Base-by-base conservation (phyloP, 1,139 yeast species). In the Scheffersomyces stambukii region DNA sequence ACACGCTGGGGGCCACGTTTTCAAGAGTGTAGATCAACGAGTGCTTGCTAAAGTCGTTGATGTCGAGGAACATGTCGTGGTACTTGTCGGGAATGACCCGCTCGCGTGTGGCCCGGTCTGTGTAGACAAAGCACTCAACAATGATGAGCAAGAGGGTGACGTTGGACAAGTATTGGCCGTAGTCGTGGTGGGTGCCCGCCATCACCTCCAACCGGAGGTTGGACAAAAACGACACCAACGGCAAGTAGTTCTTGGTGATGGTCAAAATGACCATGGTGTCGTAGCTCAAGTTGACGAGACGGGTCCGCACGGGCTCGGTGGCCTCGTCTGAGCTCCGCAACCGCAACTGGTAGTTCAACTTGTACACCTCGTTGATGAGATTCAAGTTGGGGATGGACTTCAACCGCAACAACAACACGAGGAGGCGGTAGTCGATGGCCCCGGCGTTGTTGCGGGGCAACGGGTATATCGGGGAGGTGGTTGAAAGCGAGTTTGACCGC, bases 291-390 rank as follows among this genome's bases (percentile, higher is more conserved):
- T 57, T 60, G 25, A 47, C 45, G 27, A 62, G 41, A 16, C 16
- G 19, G 15, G n/a, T 14, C 9, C 12, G 11, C 6, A 16, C 10
- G n/a, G 19, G 16, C 5, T 20, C 12, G 24, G 21, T 29, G 16
- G 10, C 15, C 21, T 23, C 23, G 17, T 18, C 31, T n/a, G n/a
- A n/a, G 20, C 25, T 33, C 27, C 43, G 46, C 23, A 64, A 42
- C 19, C 72, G 36, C 22, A 60, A 36, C 33, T 64, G 71, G 36
- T 64, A 65, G 23, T 59, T 54, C 16, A 65, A 44, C 38, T 65
- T 64, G 45, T 64, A 65, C 25, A 63, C 40, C 33, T 66, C 73
- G 32, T 63, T 63, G 21, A 63, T 53, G 16, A 64, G 40, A 20
- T 48, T 48, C 42, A 61, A 28, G 33, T 54, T 62, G 9, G 71